These are phyloP conservation scores for Orychophragmus violaceus DNA, from an alignment of 345 rosid species.

Conservation along the genomic window DNA sequence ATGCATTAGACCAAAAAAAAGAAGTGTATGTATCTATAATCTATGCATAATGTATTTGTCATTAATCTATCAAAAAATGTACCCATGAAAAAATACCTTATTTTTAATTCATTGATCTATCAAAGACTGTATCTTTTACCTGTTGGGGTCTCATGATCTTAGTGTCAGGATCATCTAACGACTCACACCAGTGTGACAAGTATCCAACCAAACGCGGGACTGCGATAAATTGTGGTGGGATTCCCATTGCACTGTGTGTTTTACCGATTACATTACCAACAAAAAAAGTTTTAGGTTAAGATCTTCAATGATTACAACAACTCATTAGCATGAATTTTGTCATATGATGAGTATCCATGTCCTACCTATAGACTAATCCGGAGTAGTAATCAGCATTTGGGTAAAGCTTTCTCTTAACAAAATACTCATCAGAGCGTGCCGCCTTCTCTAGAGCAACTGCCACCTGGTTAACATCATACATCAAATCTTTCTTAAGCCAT, in stretches of 20 bases:
- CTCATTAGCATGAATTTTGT: neutral
- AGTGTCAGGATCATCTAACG: conserved; percentile 89
- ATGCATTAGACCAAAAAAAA: too few species aligned
- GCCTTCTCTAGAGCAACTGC: conserved; percentile 90
- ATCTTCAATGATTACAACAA: neutral
- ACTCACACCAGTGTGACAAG: conserved; percentile 91
- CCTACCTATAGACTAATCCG: conserved; percentile 78
- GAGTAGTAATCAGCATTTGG: conserved; percentile 98
- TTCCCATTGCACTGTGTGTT: conserved; percentile 70
- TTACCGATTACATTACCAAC: neutral
- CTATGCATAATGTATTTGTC: neutral
- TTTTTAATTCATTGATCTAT: neutral
- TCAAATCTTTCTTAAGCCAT: neutral
- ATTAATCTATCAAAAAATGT: neutral
- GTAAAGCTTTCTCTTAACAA: conserved; percentile 75
- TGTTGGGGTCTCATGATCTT: conserved; percentile 97
- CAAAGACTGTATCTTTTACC: conserved; percentile 39
- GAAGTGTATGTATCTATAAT: neutral
- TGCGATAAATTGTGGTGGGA: conserved; percentile 69
- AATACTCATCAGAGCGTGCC: conserved; percentile 80
- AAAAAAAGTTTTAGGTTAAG: neutral
- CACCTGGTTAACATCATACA: conserved; percentile 42
- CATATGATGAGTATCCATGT: neutral
- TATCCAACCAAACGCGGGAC: conserved; percentile 90
- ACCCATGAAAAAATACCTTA: neutral